A percentile compares a stretch with the other conserved stretches of the same genome.
Evolutionary conservation across 2,329 filamentous ascomycete genomes (phyloP).

Genomic region (Aureobasidium musti): DNA sequence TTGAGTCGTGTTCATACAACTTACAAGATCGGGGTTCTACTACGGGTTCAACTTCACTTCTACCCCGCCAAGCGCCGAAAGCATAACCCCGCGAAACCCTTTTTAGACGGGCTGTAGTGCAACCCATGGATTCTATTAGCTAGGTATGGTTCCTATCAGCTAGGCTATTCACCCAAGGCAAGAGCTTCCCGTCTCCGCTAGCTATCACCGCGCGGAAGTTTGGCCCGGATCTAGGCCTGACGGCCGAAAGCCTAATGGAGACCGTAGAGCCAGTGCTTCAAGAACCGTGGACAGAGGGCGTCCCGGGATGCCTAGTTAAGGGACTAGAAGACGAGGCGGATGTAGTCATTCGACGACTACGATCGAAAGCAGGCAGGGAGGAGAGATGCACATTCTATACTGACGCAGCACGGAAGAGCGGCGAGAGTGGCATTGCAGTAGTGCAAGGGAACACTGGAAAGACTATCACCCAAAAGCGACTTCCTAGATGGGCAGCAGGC

Average conservation of each 20-base stretch:
- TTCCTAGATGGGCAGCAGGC: neutral
- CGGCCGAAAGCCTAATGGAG: slow-evolving; percentile 9
- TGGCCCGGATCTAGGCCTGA: neutral
- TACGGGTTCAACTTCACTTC: no score
- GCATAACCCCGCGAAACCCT: no score
- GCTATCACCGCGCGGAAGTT: neutral
- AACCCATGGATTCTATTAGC: no score
- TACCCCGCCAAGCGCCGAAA: no score
- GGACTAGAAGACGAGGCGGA: neutral
- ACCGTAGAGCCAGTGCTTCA: neutral
- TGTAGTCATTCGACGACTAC: neutral
- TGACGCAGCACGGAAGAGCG: neutral
- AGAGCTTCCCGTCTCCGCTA: neutral
- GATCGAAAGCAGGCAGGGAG: neutral
- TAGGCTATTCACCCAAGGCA: neutral
- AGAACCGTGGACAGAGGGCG: slow-evolving; percentile 5
- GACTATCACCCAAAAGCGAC: neutral
- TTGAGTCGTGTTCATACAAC: no score
- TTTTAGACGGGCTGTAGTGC: no score
- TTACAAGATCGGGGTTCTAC: no score
- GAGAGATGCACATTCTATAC: neutral
- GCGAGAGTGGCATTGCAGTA: neutral
- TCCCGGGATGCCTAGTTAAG: neutral
- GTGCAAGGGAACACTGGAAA: neutral
- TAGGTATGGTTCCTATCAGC: no score